Percentiles rank a stretch among this genome's conserved stretches.
Conservation (phyloP, 179 eudicot species). For the Camellia oleifera region DNA sequence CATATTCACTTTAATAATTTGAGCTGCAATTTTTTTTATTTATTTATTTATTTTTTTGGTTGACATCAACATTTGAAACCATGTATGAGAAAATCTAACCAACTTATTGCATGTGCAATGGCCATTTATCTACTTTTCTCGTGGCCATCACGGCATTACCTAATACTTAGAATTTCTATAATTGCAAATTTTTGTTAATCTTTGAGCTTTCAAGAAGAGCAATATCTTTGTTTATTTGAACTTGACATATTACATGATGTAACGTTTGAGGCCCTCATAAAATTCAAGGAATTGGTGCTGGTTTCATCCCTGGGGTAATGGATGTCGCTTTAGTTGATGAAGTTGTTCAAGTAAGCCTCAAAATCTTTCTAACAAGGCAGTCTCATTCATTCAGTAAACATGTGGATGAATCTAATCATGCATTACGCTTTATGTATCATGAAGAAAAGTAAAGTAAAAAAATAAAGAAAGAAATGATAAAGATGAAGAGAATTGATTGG, state of each 20-base stretch:
- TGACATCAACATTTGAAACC: no score
- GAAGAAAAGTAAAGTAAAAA: background rate
- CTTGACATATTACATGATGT: no score
- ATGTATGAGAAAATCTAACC: no score
- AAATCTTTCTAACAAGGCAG: background rate
- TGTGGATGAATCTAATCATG: background rate
- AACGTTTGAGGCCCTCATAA: no score
- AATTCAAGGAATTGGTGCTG: slow-evolving; percentile 23
- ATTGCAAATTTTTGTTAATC: no score
- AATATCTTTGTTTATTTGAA: no score
- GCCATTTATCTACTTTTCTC: no score
- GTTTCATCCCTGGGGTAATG: slow-evolving; percentile 65
- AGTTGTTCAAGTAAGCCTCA: slow-evolving; percentile 47
- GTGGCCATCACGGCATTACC: no score
- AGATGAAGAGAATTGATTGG: background rate
- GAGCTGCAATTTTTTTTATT: background rate
- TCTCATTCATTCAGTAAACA: background rate
- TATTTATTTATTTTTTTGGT: no score
- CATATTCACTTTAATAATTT: background rate
- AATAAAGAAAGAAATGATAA: background rate
- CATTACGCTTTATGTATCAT: background rate
- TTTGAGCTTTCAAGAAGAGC: no score
- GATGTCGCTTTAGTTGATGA: slow-evolving; percentile 43
- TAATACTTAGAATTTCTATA: no score
- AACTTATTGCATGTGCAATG: no score